These are phyloP conservation scores for Neurospora sp. DNA, from an alignment of 495 filamentous ascomycete species.

Conservation along the genomic window DNA sequence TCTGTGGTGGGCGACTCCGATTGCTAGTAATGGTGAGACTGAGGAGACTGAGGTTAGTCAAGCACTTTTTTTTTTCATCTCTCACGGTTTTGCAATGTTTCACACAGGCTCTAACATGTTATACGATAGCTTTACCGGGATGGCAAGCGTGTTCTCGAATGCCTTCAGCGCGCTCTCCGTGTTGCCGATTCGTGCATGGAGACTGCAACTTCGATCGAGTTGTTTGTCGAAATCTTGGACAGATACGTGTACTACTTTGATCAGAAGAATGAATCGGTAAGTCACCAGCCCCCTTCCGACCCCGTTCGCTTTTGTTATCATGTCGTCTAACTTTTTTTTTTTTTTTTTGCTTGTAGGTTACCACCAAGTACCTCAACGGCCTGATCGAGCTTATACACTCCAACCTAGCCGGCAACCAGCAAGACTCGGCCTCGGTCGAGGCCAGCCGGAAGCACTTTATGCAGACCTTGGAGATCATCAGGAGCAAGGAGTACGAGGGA, in stretches of 20 bases:
- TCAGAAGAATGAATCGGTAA: slow-evolving; percentile 92
- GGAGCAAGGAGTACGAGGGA: slow-evolving; percentile 83
- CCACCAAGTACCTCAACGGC: slow-evolving; percentile 94
- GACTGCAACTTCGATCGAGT: slow-evolving; percentile 91
- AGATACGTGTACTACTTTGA: slow-evolving; percentile 99
- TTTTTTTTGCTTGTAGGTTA: slow-evolving; percentile 49
- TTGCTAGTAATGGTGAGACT: slow-evolving; percentile 67
- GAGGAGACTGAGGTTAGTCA: slow-evolving; percentile 67
- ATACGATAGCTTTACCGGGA: slow-evolving; percentile 75
- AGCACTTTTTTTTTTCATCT: too few relatives aligned
- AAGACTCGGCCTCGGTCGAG: slow-evolving; percentile 71
- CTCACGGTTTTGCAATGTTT: background rate
- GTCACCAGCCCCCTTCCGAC: slow-evolving; percentile 11
- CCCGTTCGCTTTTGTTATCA: background rate
- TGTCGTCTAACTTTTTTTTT: background rate
- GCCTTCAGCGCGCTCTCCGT: slow-evolving; percentile 85
- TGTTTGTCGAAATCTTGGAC: slow-evolving; percentile 97
- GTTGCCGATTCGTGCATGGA: slow-evolving; percentile 99
- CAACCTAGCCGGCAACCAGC: slow-evolving; percentile 70
- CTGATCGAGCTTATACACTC: slow-evolving; percentile 97
- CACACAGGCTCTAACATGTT: slow-evolving; percentile 8
- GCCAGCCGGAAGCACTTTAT: slow-evolving; percentile 85
- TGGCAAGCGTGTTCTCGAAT: slow-evolving; percentile 92
- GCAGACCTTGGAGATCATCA: slow-evolving; percentile 87
- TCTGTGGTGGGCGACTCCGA: slow-evolving; percentile 95